Evolutionary conservation across 768 basidiomycete species (phyloP).

Genomic region (Amanita exitialis): DNA sequence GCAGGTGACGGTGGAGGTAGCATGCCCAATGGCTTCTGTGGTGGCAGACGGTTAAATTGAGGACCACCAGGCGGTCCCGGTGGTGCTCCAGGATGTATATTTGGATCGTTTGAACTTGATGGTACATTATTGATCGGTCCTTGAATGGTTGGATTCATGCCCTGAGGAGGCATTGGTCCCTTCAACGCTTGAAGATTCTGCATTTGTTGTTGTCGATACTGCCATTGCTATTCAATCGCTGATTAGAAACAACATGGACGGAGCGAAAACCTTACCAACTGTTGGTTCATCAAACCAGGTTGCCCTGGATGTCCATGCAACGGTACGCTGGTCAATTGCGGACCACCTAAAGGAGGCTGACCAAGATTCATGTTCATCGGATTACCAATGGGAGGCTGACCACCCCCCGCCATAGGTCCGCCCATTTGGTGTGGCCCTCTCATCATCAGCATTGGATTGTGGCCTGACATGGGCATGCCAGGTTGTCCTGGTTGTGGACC

Average conservation of each 20-base stretch:
- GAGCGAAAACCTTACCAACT: slow-evolving; percentile 3
- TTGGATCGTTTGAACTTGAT: not conserved
- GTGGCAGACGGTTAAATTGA: slow-evolving; percentile 1
- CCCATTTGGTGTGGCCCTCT: not conserved
- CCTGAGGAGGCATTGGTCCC: slow-evolving; percentile 1
- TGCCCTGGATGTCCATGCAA: slow-evolving; percentile 7
- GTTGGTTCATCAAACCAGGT: slow-evolving; percentile 1
- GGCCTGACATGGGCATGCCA: slow-evolving; percentile 3
- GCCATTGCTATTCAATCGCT: slow-evolving; percentile 2
- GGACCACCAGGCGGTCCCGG: not conserved
- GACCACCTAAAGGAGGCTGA: slow-evolving; percentile 1
- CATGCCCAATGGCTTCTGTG: slow-evolving; percentile 6
- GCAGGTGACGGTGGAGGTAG: slow-evolving; percentile 5
- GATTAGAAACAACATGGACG: slow-evolving; percentile 1
- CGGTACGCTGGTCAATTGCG: not conserved
- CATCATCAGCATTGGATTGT: slow-evolving; percentile 4
- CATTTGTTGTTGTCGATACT: slow-evolving; percentile 2
- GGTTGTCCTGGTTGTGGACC: slow-evolving; percentile 2
- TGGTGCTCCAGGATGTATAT: not conserved
- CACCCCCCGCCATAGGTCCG: not conserved
- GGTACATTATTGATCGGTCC: not conserved
- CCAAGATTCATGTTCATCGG: slow-evolving; percentile 5
- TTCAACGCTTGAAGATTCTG: not conserved
- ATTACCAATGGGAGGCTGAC: slow-evolving; percentile 1
- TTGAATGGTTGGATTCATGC: slow-evolving; percentile 5